These are phyloP conservation scores for Agroathelia rolfsii DNA, from an alignment of 1,284 basidiomycete species.

Conservation along the genomic window DNA sequence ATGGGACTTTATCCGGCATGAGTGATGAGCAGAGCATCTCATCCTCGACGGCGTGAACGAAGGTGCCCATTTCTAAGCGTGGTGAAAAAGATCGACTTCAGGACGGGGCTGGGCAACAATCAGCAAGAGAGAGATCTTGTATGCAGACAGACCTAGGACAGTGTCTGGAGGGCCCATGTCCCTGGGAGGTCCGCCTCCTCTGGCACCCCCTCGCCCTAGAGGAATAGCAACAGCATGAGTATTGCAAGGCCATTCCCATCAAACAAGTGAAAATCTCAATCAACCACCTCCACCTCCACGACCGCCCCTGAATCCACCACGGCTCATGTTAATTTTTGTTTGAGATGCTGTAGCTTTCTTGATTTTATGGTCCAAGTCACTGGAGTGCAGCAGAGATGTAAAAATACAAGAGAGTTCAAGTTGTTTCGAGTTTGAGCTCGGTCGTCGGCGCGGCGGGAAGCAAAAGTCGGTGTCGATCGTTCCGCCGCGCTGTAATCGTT, in stretches of 20 bases:
- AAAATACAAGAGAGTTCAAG: too few species aligned
- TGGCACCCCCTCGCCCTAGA: slow-evolving; percentile 44
- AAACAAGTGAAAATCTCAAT: slow-evolving; percentile 1
- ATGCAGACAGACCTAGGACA: slow-evolving; percentile 59
- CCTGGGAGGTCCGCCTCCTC: slow-evolving; percentile 61
- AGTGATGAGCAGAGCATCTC: slow-evolving; percentile 94
- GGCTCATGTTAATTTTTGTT: slow-evolving; percentile 29
- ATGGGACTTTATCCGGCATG: slow-evolving; percentile 86
- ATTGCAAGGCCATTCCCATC: slow-evolving; percentile 6
- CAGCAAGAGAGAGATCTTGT: too few species aligned
- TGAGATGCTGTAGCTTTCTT: slow-evolving; percentile 2
- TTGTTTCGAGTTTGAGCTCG: too few species aligned
- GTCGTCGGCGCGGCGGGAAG: too few species aligned
- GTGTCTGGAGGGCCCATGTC: slow-evolving; percentile 79
- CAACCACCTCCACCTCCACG: slow-evolving; percentile 31
- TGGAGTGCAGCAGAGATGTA: too few species aligned
- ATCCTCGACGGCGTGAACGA: slow-evolving; percentile 92
- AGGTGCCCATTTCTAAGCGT: slow-evolving; percentile 71
- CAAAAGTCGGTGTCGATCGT: too few species aligned
- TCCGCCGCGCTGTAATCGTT: too few species aligned
- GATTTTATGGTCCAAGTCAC: too few species aligned
- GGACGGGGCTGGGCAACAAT: slow-evolving; percentile 6
- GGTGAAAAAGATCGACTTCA: slow-evolving; percentile 5
- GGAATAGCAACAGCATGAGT: not conserved
- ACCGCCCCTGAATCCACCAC: slow-evolving; percentile 36